These are phyloP conservation scores for Orbilia brochopaga DNA, from an alignment of 2,329 filamentous ascomycete species.

Conservation along the genomic window DNA sequence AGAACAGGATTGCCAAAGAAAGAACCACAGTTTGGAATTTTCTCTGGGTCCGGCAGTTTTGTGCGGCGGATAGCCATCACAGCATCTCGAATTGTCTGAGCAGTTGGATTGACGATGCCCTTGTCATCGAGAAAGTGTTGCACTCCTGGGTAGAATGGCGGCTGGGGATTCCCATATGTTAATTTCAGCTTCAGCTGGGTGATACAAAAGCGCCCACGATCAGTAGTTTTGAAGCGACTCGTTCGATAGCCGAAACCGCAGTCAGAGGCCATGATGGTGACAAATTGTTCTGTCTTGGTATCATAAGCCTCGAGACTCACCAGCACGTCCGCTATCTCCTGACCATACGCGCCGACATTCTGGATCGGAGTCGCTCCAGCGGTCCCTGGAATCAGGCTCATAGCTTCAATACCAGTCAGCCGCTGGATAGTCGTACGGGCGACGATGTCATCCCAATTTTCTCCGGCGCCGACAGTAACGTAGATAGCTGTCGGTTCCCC, in stretches of 20 bases:
- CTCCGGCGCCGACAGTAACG: slow-evolving; percentile 16
- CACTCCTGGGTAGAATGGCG: slow-evolving; percentile 17
- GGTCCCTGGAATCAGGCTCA: slow-evolving; percentile 26
- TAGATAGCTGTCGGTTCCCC: not conserved
- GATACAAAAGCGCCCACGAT: slow-evolving; percentile 27
- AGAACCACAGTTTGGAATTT: slow-evolving; percentile 30
- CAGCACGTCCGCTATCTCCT: slow-evolving; percentile 23
- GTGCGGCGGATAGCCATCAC: slow-evolving; percentile 23
- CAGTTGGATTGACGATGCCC: slow-evolving; percentile 1
- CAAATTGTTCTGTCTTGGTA: slow-evolving; percentile 1
- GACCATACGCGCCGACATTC: slow-evolving; percentile 33
- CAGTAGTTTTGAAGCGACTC: slow-evolving; percentile 18
- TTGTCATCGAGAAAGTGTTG: slow-evolving; percentile 10
- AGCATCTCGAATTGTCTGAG: slow-evolving; percentile 14
- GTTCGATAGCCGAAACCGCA: slow-evolving; percentile 29
- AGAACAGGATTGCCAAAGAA: slow-evolving; percentile 33
- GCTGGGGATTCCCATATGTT: slow-evolving; percentile 1
- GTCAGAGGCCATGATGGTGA: not conserved
- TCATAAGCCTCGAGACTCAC: slow-evolving; percentile 21
- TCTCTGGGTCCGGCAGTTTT: slow-evolving; percentile 24
- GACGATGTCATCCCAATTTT: slow-evolving; percentile 28
- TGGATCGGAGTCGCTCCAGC: slow-evolving; percentile 27
- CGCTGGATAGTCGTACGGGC: slow-evolving; percentile 13
- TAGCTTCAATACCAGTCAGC: slow-evolving; percentile 22
- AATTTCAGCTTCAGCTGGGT: slow-evolving; percentile 13